These are phyloP conservation scores for Excoecaria agallocha DNA, from an alignment of 345 rosid species.

Conservation along the genomic window DNA sequence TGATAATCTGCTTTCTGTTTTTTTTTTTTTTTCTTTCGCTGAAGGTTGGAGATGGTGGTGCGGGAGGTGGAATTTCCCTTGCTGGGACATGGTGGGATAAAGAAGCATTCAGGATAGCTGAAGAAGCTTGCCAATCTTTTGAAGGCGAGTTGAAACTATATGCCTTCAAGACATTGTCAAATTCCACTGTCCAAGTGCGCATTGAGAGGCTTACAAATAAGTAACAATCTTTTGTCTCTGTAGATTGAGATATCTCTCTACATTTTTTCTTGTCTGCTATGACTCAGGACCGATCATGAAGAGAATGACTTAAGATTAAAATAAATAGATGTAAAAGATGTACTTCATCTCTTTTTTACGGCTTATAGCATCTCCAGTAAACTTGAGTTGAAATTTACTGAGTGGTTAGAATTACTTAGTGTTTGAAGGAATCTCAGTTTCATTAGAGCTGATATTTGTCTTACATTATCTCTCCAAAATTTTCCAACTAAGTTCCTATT, in stretches of 20 bases:
- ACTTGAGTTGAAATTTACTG: constrained; percentile 5
- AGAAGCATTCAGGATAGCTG: constrained; percentile 65
- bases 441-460: background rate
- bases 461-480: background rate
- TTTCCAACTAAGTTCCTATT: background rate
- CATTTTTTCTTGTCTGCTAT: background rate
- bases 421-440: background rate
- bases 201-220: constrained; percentile 75
- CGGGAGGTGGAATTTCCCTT: constrained; percentile 79
- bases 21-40: constrained; percentile 2
- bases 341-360: background rate
- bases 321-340: background rate
- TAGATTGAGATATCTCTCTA: background rate
- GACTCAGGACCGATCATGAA: background rate
- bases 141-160: constrained; percentile 67
- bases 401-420: background rate
- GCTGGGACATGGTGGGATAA: constrained; percentile 90
- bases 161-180: constrained; percentile 68
- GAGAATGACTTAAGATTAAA: background rate
- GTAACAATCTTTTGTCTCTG: constrained; percentile 32
- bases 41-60: constrained; percentile 84
- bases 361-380: background rate
- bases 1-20: background rate
- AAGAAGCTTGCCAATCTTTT: constrained; percentile 54
- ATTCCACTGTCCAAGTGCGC: constrained; percentile 69